Base-by-base conservation (phyloP, 2,329 filamentous ascomycete genomes). In the Fusarium pseudonygamai region DNA sequence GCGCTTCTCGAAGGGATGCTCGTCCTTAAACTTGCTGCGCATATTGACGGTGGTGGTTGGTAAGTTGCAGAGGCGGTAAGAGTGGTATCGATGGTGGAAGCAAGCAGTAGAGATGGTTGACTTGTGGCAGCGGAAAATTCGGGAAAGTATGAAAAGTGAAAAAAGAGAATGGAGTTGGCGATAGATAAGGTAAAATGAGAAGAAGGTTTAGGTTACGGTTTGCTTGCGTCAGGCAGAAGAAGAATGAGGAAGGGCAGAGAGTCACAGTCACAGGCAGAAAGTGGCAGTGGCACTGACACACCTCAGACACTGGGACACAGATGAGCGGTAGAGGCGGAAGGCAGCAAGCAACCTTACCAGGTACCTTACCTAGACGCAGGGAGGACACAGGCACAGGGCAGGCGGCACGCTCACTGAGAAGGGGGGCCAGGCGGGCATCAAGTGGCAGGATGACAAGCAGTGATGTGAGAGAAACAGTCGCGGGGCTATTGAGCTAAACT, bases 21-120 rank as follows among this genome's bases (percentile, higher is more conserved):
- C 96, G 92, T 99, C 96, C 95, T 99, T 99, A 87, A 99, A 99
- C 91, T 98, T 98, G 89, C 94, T 97, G 83, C 95, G 93, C 95
- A 98, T 98, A 78, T 82, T 94, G 88, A 82, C 81, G 82, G 83
- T 82, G 77, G 52, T 71, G 56, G 64, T 42, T 53, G 69, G 72
- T 73, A 60, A 67, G 52, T 52, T 30, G 63, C 53, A 56, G 61
- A 64, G 50, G 67, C 69, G 72, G 74, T 71, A 66, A 71, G 71
- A 62, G 67, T 72, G 30, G 37, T 67, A 58, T 64, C 42, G 64
- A 40, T 37, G 56, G 53, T 72, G 56, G 52, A 56, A 70, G 60
- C 50, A 59, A 58, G 65, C 46, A 59, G 60, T 59, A 42, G 64
- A 52, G 65, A 64, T 59, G 46, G 56, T 62, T 64, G 36, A 15